Conservation (phyloP, 1,284 basidiomycete species). For the Exobasidium rhododendri region DNA sequence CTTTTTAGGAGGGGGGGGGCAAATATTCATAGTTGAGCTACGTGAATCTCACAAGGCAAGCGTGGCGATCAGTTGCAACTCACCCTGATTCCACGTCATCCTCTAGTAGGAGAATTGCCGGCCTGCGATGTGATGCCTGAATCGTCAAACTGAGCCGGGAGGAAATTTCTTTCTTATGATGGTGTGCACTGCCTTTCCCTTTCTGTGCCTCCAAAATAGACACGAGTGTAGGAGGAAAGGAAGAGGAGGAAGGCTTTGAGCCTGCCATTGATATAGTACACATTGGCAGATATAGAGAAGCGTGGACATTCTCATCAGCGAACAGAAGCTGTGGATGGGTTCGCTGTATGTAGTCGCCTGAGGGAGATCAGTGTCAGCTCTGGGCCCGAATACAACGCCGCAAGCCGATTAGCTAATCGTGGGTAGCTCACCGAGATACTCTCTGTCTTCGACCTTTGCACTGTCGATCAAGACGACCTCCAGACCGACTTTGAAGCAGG, state of each 20-base stretch:
- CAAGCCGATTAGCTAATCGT: too few relatives aligned
- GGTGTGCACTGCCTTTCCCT: background rate
- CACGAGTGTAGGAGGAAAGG: background rate
- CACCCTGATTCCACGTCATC: background rate
- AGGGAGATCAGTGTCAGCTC: too few relatives aligned
- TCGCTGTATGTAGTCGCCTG: background rate
- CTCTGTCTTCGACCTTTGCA: background rate
- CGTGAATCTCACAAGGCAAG: too few relatives aligned
- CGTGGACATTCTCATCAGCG: background rate
- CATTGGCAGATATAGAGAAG: background rate
- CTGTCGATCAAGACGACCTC: background rate
- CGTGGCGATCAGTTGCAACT: too few relatives aligned
- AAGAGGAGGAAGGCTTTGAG: too few relatives aligned
- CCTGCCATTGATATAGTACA: too few relatives aligned
- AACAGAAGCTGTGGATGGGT: background rate
- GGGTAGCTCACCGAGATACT: background rate
- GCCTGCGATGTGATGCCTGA: background rate
- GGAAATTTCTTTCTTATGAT: background rate
- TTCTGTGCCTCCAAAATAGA: background rate
- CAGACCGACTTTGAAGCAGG: constrained; percentile 3
- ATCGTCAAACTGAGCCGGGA: background rate
- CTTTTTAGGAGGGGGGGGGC: background rate
- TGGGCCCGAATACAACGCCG: too few relatives aligned
- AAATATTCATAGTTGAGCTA: too few relatives aligned
- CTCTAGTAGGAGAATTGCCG: background rate